phyloP scores from a whole-genome alignment of 306 rosid genomes.

The Dalbergia oliveri region DNA sequence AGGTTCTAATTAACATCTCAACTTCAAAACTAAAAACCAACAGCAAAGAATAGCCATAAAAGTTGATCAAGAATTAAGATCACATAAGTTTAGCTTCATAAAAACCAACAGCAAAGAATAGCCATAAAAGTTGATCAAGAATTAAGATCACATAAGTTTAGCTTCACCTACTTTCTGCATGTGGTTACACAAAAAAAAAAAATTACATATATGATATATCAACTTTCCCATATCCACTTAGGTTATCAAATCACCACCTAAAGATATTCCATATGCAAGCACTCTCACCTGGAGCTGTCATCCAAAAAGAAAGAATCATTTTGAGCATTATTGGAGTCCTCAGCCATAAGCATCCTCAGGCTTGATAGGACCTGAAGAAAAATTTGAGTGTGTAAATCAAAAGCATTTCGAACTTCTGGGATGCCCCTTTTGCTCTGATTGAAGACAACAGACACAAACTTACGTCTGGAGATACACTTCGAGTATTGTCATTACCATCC shows the following conservation, averaged over 20 bases:
- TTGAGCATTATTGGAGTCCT: slow-evolving; percentile 81
- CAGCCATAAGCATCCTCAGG: slow-evolving; percentile 87
- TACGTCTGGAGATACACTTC: slow-evolving; percentile 90
- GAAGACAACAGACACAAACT: slow-evolving; percentile 44
- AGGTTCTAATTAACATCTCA: no score
- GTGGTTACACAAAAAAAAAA: neutral
- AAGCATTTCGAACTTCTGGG: slow-evolving; percentile 38
- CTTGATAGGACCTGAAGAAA: slow-evolving; percentile 77
- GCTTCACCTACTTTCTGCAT: slow-evolving; percentile 1
- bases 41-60: no score
- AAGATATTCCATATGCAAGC: neutral
- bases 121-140: slow-evolving; percentile 15
- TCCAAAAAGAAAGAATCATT: slow-evolving; percentile 89
- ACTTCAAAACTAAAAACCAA: no score
- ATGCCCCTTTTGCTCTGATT: slow-evolving; percentile 6
- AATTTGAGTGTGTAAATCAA: slow-evolving; percentile 32
- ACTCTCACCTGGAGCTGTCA: slow-evolving; percentile 80
- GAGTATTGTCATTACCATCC: slow-evolving; percentile 90
- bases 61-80: no score
- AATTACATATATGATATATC: neutral
- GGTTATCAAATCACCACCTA: neutral
- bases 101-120: neutral
- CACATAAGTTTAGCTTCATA: no score
- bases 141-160: slow-evolving; percentile 3
- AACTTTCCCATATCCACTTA: neutral